Conservation (phyloP, 2,329 filamentous ascomycete genomes). For the Fusarium robinianum region DNA sequence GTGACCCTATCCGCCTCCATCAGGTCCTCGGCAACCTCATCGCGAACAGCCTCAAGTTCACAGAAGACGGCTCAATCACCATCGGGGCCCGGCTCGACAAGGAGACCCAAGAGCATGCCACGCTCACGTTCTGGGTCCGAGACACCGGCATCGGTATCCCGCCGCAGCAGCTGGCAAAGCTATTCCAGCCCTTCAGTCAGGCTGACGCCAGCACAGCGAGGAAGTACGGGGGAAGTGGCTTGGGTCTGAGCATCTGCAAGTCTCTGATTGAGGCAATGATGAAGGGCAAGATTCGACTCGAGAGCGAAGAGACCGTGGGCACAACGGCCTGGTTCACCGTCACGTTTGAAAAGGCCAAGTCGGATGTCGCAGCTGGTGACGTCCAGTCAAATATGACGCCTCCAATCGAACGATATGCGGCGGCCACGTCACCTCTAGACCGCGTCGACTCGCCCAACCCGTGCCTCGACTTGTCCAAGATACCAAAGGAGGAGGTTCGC, state of each 20-base stretch:
- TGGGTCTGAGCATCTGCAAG: constrained; percentile 93
- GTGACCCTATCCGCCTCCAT: constrained; percentile 68
- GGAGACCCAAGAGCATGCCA: constrained; percentile 71
- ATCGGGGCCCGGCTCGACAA: constrained; percentile 75
- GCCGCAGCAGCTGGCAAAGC: constrained; percentile 76
- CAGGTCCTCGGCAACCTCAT: constrained; percentile 81
- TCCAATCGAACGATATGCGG: constrained; percentile 43
- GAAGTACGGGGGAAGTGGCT: constrained; percentile 88
- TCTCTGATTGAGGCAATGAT: constrained; percentile 92
- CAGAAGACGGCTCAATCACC: constrained; percentile 81
- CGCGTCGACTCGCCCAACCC: constrained; percentile 48
- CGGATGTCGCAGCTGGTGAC: constrained; percentile 62
- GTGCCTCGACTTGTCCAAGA: constrained; percentile 69
- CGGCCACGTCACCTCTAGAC: constrained; percentile 42
- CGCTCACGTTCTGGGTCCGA: constrained; percentile 81
- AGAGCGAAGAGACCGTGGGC: constrained; percentile 73
- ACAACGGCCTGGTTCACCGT: constrained; percentile 80
- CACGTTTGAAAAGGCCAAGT: constrained; percentile 79
- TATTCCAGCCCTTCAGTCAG: constrained; percentile 92
- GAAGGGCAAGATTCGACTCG: constrained; percentile 80
- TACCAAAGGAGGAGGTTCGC: constrained; percentile 77
- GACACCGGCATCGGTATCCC: constrained; percentile 94
- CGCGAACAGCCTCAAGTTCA: constrained; percentile 94
- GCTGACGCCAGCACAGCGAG: constrained; percentile 88
- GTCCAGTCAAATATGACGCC: constrained; percentile 47